Evolutionary conservation across 345 rosid species (phyloP), one percentile per base, ranked within the genome.

Genomic region (Triadica sebifera): DNA sequence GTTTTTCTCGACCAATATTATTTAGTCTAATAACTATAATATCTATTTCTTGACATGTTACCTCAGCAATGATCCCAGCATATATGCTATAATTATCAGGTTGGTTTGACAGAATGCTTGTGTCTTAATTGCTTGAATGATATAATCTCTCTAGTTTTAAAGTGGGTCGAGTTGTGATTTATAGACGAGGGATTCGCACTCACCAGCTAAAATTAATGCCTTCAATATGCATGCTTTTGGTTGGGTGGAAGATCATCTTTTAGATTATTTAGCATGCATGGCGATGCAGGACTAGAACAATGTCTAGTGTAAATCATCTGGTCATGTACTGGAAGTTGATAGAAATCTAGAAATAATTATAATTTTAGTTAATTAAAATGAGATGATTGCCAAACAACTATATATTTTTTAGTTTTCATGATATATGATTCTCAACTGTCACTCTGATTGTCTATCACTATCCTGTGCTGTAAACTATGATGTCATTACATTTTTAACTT

Each of bases 391-490:
- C 55, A 65, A 25, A n/a, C 13, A 6, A n/a, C 8, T 15, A 9
- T n/a, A n/a, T n/a, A n/a, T 5, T 6, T 15, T 39, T 56, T 56
- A 24, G 59, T 41, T 37, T 39, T 50, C 13, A 8, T 19, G 55
- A 55, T 52, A 62, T 41, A 60, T n/a, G 51, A 22, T 56, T 74
- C 75, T 77, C 69, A 72, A 81, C 63, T 80, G 77, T 84, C 82
- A 73, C 9, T 66, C 49, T 79, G 86, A 77, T 38, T 43, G 69
- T 73, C 86, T 79, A 75, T 82, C 87, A 70, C 69, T 79, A 59
- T 87, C 87, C 73, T 84, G 78, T 74, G 85, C 83, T 84, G 84
- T 82, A 66, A 68, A 62, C 59, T 39, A 22, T 82, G 89, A 86
- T 81, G 89, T 84, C 86, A 86, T 53, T 67, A 70, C 78, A 71